Evolutionary conservation across 306 rosid genomes (phyloP).

Genomic region (Cucumis hystrix): DNA sequence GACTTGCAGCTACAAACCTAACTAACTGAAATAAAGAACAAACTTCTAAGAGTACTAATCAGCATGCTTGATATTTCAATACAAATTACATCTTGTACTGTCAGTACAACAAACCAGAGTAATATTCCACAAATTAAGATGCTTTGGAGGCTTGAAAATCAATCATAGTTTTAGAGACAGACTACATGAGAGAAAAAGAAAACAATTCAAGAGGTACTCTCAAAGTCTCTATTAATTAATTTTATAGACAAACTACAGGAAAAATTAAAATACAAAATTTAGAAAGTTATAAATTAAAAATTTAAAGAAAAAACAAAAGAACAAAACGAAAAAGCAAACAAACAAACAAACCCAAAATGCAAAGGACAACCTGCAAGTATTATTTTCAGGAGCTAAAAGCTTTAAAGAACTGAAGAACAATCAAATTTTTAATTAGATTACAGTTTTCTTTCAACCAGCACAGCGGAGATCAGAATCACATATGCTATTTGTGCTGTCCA

Average conservation of each 20-base stretch:
- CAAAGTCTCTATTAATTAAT: background rate
- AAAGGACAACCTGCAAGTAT: background rate
- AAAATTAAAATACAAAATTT: background rate
- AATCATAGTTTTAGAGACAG: background rate
- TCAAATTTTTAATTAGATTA: background rate
- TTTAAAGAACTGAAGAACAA: background rate
- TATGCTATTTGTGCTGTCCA: background rate
- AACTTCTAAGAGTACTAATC: conserved; percentile 2
- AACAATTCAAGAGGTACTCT: background rate
- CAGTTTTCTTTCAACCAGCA: background rate
- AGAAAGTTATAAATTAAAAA: no score
- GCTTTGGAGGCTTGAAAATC: background rate
- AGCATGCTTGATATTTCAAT: background rate
- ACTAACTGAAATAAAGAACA: conserved; percentile 52
- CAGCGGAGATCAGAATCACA: background rate
- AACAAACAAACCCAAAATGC: background rate
- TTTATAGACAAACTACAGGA: background rate
- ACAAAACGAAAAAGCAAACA: no score
- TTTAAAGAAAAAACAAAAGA: no score
- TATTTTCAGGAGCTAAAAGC: background rate
- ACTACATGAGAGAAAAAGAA: background rate
- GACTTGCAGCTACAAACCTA: conserved; percentile 39
- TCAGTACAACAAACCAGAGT: background rate
- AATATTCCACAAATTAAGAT: background rate
- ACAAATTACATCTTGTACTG: background rate